Evolutionary conservation across 2,329 filamentous ascomycete species (phyloP).

Genomic region (Colletotrichum phormii): DNA sequence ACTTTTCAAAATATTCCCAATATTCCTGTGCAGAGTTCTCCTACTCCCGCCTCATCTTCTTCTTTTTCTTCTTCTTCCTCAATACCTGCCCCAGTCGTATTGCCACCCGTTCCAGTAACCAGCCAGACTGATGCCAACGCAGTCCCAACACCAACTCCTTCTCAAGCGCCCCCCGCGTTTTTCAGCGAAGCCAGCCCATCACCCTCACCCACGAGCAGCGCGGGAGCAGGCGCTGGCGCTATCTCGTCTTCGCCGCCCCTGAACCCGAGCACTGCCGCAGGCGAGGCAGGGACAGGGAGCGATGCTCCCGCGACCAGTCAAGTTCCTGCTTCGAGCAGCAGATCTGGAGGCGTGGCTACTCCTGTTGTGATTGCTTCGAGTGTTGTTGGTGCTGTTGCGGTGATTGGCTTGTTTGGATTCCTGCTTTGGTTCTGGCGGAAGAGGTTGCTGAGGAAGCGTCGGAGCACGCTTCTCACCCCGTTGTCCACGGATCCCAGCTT

Average conservation of each 20-base stretch:
- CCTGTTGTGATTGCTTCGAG: constrained; percentile 62
- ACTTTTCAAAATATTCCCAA: constrained; percentile 31
- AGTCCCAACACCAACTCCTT: constrained; percentile 35
- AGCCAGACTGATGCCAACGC: constrained; percentile 51
- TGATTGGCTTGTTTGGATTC: constrained; percentile 58
- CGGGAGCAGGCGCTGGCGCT: not conserved
- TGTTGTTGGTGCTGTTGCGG: constrained; percentile 61
- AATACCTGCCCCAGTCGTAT: constrained; percentile 17
- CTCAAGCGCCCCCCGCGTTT: constrained; percentile 24
- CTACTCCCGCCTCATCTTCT: constrained; percentile 17
- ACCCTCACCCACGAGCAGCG: constrained; percentile 5
- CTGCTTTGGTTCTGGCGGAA: constrained; percentile 64
- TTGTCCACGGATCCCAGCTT: constrained; percentile 49
- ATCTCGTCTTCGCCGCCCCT: constrained; percentile 11
- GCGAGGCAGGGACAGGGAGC: constrained; percentile 20
- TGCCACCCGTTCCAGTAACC: constrained; percentile 42
- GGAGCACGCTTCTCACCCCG: constrained; percentile 62
- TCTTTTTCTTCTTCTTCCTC: constrained; percentile 6
- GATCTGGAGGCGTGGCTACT: constrained; percentile 43
- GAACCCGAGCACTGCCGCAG: constrained; percentile 29
- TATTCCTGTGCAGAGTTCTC: constrained; percentile 17
- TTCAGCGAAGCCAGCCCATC: constrained; percentile 23
- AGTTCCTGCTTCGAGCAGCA: constrained; percentile 33
- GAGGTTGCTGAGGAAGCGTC: constrained; percentile 53
- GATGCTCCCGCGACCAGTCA: constrained; percentile 16